Conservation (phyloP, 768 basidiomycete species). For the Kwoniella heveanensis region DNA sequence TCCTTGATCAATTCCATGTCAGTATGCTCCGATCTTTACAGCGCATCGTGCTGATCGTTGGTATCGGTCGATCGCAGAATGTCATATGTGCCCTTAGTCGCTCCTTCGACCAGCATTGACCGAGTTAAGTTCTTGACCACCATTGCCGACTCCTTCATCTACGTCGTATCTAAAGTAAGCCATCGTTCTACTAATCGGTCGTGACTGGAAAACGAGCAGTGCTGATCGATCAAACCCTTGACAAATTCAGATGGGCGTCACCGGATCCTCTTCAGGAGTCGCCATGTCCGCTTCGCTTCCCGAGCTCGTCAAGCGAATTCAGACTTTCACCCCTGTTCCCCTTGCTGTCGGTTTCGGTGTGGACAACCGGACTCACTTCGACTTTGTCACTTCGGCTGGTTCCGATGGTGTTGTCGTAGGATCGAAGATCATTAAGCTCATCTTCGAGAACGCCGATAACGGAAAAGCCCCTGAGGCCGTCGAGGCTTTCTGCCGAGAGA, state of each 20-base stretch:
- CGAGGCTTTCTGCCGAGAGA: constrained; percentile 68
- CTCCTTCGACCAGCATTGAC: constrained; percentile 83
- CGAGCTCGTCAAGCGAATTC: constrained; percentile 79
- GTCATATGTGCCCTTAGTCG: constrained; percentile 92
- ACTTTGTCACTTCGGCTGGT: constrained; percentile 78
- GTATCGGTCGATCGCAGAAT: too few species aligned
- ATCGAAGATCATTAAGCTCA: constrained; percentile 76
- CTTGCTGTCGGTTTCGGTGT: constrained; percentile 97
- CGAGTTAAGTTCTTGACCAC: constrained; percentile 87
- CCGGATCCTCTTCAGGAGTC: constrained; percentile 76
- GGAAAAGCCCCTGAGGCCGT: constrained; percentile 52
- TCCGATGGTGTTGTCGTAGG: constrained; percentile 96
- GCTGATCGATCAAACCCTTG: not conserved
- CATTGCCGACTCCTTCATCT: constrained; percentile 97
- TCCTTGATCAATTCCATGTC: too few species aligned
- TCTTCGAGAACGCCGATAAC: constrained; percentile 65
- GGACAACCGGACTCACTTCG: constrained; percentile 83
- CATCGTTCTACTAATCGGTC: too few species aligned
- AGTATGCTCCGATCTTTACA: too few species aligned
- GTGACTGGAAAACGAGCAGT: too few species aligned
- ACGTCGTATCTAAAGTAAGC: constrained; percentile 90
- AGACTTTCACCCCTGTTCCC: constrained; percentile 74
- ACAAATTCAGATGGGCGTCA: constrained; percentile 83
- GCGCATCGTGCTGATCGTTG: too few species aligned
- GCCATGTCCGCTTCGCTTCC: constrained; percentile 75